A percentile compares a stretch with the other conserved stretches of the same genome.
phyloP scores from a whole-genome alignment of 139 green algal genomes.

The Klebsormidium nitens region DNA sequence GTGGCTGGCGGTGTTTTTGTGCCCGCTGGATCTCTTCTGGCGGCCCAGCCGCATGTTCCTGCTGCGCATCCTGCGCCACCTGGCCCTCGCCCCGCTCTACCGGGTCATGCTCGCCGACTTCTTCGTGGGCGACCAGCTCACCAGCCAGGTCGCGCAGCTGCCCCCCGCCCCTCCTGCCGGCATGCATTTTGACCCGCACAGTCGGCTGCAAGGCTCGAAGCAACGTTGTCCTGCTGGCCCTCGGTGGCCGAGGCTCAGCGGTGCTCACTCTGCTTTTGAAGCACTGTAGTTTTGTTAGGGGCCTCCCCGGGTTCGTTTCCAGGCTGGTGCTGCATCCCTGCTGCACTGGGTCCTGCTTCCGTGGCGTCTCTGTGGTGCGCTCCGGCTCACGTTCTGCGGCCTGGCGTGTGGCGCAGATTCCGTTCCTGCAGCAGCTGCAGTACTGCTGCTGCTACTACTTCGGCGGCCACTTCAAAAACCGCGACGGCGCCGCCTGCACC shows the following conservation, averaged over 20 bases:
- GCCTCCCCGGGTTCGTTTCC: background rate
- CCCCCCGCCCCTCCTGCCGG: background rate
- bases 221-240: background rate
- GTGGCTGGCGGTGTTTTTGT: slow-evolving; percentile 10
- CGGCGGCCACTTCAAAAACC: slow-evolving; percentile 1
- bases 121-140: slow-evolving; percentile 21
- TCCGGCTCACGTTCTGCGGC: too few relatives aligned
- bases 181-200: background rate
- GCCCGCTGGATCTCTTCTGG: slow-evolving; percentile 17
- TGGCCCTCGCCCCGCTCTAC: slow-evolving; percentile 13
- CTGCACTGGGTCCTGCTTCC: too few relatives aligned
- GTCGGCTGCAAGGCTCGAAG: background rate
- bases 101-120: slow-evolving; percentile 15
- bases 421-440: background rate
- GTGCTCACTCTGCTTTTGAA: background rate
- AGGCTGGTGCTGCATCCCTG: background rate
- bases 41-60: slow-evolving; percentile 13
- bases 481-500: background rate
- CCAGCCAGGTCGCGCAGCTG: slow-evolving; percentile 1
- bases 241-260: background rate
- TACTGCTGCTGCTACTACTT: slow-evolving; percentile 1
- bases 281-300: background rate
- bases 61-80: slow-evolving; percentile 1
- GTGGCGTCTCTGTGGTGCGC: too few relatives aligned
- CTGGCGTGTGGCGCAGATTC: too few relatives aligned